Evolutionary conservation across 306 rosid species (phyloP), one percentile per base, ranked within the genome.

Genomic region (Acmispon strigosus): DNA sequence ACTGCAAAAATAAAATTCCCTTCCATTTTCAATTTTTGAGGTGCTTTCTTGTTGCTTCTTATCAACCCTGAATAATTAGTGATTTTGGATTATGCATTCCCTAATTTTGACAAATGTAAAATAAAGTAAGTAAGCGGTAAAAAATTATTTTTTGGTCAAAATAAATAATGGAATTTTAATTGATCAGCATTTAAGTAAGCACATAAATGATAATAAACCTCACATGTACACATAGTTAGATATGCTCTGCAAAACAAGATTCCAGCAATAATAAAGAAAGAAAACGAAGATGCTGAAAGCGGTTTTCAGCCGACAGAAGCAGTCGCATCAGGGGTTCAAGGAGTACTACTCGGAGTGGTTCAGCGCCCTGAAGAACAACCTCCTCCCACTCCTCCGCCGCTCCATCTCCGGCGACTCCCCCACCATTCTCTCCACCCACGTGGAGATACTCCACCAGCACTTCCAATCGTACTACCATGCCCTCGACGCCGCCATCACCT

Each of bases 401-500:
- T 82, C 86, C 9, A 66, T 82, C 41, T 13, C 73, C 14, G 76
- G 67, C 11, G 63, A 78, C 16, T 74, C 83, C 0, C 67, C 64
- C 2, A 78, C 80, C 5, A 27, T 59, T n/a, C 86, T 82, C 65
- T 78, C 86, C 16, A 70, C 78, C 57, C 81, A 82, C 73, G 86
- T 82, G 4, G 86, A 82, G 1, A 43, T 82, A 49, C 50, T 91
- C 81, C 90, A 85, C 84, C 83, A 73, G 71, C 97, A 91, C 76
- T 87, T 91, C 78, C 85, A 82, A 20, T 80, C 96, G 69, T 88
- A 80, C 84, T 91, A 86, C 84, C 74, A 83, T 17, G 75, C 88
- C 59, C 89, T 91, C 52, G 97, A 91, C 71, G 73, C 79, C 49
- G 85, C 88, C 62, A 84, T 89, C 72, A 53, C 76, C 14, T 13